Percentiles rank a stretch among this genome's conserved stretches.
phyloP scores from a whole-genome alignment of 768 basidiomycete species.

The Lentinula lateritia region DNA sequence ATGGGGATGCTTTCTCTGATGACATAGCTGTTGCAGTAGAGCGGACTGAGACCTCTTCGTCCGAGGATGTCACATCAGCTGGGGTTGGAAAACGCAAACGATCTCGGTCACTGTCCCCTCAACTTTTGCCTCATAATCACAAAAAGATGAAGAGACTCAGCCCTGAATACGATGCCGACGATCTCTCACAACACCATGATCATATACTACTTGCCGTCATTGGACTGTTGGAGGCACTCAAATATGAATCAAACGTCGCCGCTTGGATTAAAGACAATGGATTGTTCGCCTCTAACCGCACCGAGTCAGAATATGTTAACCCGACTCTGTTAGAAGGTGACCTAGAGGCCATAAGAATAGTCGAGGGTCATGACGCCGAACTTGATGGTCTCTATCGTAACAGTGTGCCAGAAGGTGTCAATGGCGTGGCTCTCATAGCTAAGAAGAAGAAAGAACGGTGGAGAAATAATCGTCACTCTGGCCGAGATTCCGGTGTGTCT shows the following conservation, averaged over 20 bases:
- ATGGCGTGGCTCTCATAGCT: neutral
- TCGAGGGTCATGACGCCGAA: neutral
- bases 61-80: neutral
- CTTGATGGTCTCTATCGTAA: neutral
- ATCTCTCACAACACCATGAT: conserved; percentile 19
- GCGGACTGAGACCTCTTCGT: neutral
- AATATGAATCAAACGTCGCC: conserved; percentile 40
- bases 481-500: neutral
- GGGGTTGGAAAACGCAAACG: neutral
- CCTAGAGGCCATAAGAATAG: neutral
- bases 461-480: neutral
- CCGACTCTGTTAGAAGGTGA: neutral
- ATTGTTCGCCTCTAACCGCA: conserved; percentile 13
- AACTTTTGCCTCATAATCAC: neutral
- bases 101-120: neutral
- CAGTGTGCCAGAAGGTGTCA: neutral
- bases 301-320: neutral
- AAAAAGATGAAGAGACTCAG: neutral
- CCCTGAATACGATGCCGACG: neutral
- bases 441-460: neutral
- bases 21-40: too few species aligned
- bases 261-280: conserved; percentile 42
- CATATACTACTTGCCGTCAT: conserved; percentile 40
- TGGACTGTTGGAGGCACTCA: conserved; percentile 41
- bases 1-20: neutral